phyloP scores from a whole-genome alignment of 331 rosid genomes.

The Pyrus hybrid region DNA sequence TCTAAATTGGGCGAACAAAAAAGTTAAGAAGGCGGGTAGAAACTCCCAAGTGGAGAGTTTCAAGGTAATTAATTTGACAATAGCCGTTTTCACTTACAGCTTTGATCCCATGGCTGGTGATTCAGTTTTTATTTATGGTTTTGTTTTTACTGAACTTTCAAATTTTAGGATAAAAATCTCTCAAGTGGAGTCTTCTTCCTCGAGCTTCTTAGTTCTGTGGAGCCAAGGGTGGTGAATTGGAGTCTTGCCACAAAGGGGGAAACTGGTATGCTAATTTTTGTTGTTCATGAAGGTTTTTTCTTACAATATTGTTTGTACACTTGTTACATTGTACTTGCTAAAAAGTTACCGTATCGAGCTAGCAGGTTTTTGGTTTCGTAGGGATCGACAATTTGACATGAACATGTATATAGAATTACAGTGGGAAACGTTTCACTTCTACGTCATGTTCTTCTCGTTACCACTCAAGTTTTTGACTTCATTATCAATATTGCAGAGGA shows the following conservation, averaged over 20 bases:
- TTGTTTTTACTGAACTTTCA: conserved; percentile 11
- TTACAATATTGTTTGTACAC: neutral
- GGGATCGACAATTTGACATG: conserved; percentile 1
- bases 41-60: conserved; percentile 81
- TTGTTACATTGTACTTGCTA: neutral
- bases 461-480: neutral
- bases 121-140: conserved; percentile 6
- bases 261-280: conserved; percentile 51
- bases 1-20: conserved; percentile 84
- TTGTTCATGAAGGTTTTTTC: neutral
- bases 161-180: conserved; percentile 72
- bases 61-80: conserved; percentile 71
- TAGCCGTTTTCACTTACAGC: neutral
- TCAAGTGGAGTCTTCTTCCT: conserved; percentile 89
- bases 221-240: conserved; percentile 99
- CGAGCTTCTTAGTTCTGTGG: conserved; percentile 91
- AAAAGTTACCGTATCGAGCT: conserved; percentile 1
- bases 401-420: neutral
- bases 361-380: neutral
- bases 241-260: conserved; percentile 91
- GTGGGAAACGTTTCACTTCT: neutral
- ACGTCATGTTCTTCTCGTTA: neutral
- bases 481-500: conserved; percentile 56
- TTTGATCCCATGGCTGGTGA: neutral
- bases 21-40: conserved; percentile 75